A percentile compares a stretch with the other conserved stretches of the same genome.
phyloP scores from a whole-genome alignment of 73 alveolate species.

The Tetrahymena elliotti region DNA sequence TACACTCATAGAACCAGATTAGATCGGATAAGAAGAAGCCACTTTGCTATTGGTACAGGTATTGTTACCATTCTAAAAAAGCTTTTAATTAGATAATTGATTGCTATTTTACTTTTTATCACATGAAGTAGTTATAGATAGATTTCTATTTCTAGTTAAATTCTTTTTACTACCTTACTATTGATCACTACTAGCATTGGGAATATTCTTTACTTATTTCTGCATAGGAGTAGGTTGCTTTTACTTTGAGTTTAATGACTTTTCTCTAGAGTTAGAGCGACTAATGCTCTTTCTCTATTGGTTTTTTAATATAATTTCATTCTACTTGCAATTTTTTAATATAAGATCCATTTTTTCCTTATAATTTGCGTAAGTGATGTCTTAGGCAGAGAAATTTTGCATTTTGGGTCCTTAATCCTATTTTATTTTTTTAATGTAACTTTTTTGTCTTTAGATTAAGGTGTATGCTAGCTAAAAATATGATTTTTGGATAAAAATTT shows the following conservation, averaged over 20 bases:
- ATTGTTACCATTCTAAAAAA: not conserved
- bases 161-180: not conserved
- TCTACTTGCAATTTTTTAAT: not conserved
- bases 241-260: not conserved
- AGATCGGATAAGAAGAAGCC: not conserved
- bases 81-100: not conserved
- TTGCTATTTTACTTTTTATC: not conserved
- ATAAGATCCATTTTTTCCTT: not conserved
- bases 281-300: not conserved
- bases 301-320: not conserved
- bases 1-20: not conserved
- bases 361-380: not conserved
- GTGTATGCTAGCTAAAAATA: not conserved
- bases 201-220: not conserved
- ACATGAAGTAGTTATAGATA: not conserved
- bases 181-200: not conserved
- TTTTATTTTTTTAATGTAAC: not conserved
- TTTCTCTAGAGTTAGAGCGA: not conserved
- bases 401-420: not conserved
- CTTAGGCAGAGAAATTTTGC: not conserved
- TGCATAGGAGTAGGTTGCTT: not conserved
- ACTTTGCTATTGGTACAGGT: not conserved
- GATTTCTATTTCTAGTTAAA: not conserved
- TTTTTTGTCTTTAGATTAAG: not conserved
- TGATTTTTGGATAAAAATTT: not conserved